Base-by-base conservation (phyloP, 1,284 basidiomycete genomes). In the Moesziomyces parantarcticus region DNA sequence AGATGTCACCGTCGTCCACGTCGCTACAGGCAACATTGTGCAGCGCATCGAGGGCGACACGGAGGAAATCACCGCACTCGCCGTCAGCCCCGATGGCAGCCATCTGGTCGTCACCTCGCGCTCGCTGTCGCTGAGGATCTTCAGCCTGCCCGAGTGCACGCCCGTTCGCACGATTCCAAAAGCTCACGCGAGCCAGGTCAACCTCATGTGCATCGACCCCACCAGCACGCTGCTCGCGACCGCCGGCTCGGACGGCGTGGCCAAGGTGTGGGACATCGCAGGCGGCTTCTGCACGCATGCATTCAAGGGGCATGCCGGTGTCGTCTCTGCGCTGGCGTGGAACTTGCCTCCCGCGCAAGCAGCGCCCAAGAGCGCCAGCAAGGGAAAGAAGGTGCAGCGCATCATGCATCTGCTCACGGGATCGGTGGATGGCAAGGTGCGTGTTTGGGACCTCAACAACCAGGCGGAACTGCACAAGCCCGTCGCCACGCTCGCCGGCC, bases 211-310 rank as follows among this genome's bases (percentile, higher is more conserved):
- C 60, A 85, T 89, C 25, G 96, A 92, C 86, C 92, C 91, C n/a
- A 94, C 92, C 25, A 92, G 90, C 1, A 91, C 91, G 0, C 90
- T 97, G 60, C 88, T 99, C 64, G 96, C 97, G 1, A 97, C 96
- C 8, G 97, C 95, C 0, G 92, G 94, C 10, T 92, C 94, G 5
- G 97, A 99, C 78, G 96, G 97, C 16, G 89, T 92, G 21, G 96
- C 97, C 58, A 98, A 98, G 87, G 92, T 99, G 10, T 99, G 94
- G 94, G 92, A 98, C 83, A 89, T 96, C 46, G 86, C 88, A 3
- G 90, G 90, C 20, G 96, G 94, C 10, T 95, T 91, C 83, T 89
- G 92, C 42, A 99, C 97, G 0, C 97, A 99, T 84, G 88, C 94
- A 14, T 95, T 97, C 87, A 92, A 92, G 80, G 78, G 75, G 5